A percentile compares a stretch with the other conserved stretches of the same genome.
Conservation (phyloP, 2,329 filamentous ascomycete species). For the Sclerotinia glacialis region DNA sequence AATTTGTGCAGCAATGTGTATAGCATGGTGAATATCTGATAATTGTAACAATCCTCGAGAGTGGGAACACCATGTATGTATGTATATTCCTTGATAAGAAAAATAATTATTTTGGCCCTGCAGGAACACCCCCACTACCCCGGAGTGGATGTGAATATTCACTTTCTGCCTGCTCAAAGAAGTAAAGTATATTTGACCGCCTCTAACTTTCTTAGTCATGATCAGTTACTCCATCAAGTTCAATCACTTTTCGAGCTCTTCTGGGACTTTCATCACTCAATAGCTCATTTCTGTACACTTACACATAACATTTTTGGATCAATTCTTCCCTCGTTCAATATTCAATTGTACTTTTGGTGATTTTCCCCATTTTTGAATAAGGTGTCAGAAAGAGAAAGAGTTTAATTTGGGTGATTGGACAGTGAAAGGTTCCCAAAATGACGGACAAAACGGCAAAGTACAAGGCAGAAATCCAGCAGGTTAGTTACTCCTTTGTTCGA, state of each 20-base stretch:
- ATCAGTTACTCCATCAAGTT: not conserved
- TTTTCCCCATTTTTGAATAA: not conserved
- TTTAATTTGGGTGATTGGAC: not conserved
- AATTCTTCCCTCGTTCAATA: not conserved
- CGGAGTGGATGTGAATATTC: not conserved
- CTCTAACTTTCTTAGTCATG: slow-evolving; percentile 1
- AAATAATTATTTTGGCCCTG: not conserved
- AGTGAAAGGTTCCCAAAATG: slow-evolving; percentile 41
- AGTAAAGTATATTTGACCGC: not conserved
- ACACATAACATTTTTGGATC: not conserved
- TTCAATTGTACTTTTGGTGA: not conserved
- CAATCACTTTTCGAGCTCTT: not conserved
- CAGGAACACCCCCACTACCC: slow-evolving; percentile 5
- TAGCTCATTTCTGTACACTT: not conserved
- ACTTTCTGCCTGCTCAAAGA: not conserved
- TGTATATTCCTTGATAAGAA: not conserved
- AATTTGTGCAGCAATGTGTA: not conserved
- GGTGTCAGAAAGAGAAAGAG: not conserved
- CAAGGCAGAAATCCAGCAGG: slow-evolving; percentile 97
- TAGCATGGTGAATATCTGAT: not conserved
- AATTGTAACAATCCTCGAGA: too few species aligned
- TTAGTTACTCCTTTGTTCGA: slow-evolving; percentile 45
- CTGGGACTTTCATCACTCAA: slow-evolving; percentile 1
- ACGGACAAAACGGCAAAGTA: slow-evolving; percentile 73
- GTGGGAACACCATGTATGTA: not conserved